These are phyloP conservation scores for Malassezia slooffiae DNA, from an alignment of 1,284 basidiomycete genomes.

Conservation along the genomic window DNA sequence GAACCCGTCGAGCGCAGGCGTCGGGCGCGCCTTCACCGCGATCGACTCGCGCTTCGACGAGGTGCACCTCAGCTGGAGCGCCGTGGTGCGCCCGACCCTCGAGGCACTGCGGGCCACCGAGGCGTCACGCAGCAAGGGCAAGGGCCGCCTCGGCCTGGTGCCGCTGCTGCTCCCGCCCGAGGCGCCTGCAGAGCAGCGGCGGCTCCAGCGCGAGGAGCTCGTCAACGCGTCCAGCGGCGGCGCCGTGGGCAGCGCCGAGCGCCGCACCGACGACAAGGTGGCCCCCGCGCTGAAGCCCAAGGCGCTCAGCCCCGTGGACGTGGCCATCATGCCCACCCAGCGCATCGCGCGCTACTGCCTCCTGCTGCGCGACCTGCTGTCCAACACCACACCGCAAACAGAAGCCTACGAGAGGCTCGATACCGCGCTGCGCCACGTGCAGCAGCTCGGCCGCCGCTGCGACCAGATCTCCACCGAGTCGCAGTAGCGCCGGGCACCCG, in stretches of 20 bases:
- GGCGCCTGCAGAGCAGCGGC: neutral
- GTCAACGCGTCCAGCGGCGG: constrained; percentile 3
- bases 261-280: constrained; percentile 7
- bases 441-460: constrained; percentile 13
- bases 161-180: constrained; percentile 17
- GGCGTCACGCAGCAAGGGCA: constrained; percentile 24
- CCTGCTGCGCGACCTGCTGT: constrained; percentile 31
- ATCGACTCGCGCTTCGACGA: constrained; percentile 32
- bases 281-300: constrained; percentile 10
- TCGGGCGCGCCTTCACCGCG: constrained; percentile 30
- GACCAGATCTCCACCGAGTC: constrained; percentile 8
- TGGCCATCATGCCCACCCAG: constrained; percentile 43
- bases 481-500: neutral
- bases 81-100: constrained; percentile 19
- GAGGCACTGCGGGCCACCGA: constrained; percentile 23
- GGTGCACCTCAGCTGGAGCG: constrained; percentile 36
- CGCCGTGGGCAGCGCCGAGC: constrained; percentile 9
- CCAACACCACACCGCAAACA: constrained; percentile 30
- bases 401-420: constrained; percentile 19
- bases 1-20: constrained; percentile 37
- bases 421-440: constrained; percentile 8
- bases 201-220: neutral
- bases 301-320: constrained; percentile 32
- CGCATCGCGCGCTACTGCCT: constrained; percentile 34
- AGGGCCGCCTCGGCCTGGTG: constrained; percentile 27